phyloP scores from a whole-genome alignment of 116 monocot genomes.

The Iris pallida region DNA sequence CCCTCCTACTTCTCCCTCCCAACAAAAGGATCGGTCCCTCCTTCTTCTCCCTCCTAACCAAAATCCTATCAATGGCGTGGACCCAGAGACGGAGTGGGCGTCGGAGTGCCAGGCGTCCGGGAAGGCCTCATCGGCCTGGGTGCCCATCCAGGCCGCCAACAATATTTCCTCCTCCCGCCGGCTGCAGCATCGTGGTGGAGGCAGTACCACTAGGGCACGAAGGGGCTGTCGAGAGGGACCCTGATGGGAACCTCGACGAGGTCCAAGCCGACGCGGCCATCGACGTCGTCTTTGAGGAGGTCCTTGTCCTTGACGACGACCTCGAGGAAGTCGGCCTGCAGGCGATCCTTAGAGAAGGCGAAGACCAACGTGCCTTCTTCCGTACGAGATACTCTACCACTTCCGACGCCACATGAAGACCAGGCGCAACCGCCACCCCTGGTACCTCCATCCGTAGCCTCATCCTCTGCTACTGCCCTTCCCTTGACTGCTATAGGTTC shows the following conservation, averaged over 20 bases:
- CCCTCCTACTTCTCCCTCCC: no score
- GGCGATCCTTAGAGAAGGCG: constrained; percentile 58
- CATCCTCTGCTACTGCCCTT: no score
- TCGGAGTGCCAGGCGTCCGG: constrained; percentile 70
- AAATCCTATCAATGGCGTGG: no score
- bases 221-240: constrained; percentile 58
- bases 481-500: no score
- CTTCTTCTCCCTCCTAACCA: no score
- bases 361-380: no score
- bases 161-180: constrained; percentile 42
- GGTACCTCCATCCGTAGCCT: no score
- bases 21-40: no score
- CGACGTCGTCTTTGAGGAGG: constrained; percentile 60
- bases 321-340: constrained; percentile 46
- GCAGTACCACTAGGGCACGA: constrained; percentile 76
- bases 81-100: constrained; percentile 34
- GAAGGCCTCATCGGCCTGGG: constrained; percentile 69
- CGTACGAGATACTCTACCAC: no score
- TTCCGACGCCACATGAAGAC: no score
- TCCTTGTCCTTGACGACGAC: constrained; percentile 66
- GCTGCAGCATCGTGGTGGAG: constrained; percentile 43
- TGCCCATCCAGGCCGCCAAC: constrained; percentile 69
- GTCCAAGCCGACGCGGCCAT: constrained; percentile 45
- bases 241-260: constrained; percentile 43
- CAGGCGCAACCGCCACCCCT: no score